These are phyloP conservation scores for Eucalyptus globulus DNA, from an alignment of 345 rosid species.

Conservation along the genomic window DNA sequence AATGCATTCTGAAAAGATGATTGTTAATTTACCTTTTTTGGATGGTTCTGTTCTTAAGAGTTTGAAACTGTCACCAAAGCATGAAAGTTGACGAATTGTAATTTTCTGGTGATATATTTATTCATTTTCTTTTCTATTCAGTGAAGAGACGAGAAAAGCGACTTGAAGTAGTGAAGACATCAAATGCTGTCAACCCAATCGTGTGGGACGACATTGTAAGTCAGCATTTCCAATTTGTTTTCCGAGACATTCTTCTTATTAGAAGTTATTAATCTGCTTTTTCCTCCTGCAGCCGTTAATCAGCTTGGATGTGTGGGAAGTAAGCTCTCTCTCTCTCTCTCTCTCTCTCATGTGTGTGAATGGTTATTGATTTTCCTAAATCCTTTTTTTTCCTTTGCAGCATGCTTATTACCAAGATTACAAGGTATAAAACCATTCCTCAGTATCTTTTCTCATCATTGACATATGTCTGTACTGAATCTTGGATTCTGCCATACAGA, in stretches of 20 bases:
- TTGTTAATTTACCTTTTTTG: background rate
- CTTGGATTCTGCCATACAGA: slow-evolving; percentile 17
- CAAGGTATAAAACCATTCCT: slow-evolving; percentile 35
- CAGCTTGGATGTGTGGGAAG: slow-evolving; percentile 93
- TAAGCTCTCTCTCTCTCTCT: slow-evolving; percentile 1
- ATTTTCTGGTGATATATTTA: background rate
- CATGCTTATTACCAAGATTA: slow-evolving; percentile 91
- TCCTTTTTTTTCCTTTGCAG: slow-evolving; percentile 26
- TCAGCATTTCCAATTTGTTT: background rate
- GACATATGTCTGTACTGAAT: background rate
- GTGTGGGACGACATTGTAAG: slow-evolving; percentile 90
- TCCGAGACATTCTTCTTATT: background rate
- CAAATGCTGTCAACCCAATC: slow-evolving; percentile 65
- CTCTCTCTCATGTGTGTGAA: too few species aligned
- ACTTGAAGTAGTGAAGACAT: slow-evolving; percentile 63
- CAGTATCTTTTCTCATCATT: background rate
- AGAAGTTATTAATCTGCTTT: background rate
- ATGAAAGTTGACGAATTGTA: background rate
- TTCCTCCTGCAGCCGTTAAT: slow-evolving; percentile 70
- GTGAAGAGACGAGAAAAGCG: slow-evolving; percentile 75
- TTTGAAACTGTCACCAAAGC: background rate
- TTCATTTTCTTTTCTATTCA: background rate
- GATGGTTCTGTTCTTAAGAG: background rate
- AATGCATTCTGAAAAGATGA: background rate
- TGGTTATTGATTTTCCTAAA: background rate